Base-by-base conservation (phyloP, 2,329 filamentous ascomycete species). In the Diaporthe nobilis region DNA sequence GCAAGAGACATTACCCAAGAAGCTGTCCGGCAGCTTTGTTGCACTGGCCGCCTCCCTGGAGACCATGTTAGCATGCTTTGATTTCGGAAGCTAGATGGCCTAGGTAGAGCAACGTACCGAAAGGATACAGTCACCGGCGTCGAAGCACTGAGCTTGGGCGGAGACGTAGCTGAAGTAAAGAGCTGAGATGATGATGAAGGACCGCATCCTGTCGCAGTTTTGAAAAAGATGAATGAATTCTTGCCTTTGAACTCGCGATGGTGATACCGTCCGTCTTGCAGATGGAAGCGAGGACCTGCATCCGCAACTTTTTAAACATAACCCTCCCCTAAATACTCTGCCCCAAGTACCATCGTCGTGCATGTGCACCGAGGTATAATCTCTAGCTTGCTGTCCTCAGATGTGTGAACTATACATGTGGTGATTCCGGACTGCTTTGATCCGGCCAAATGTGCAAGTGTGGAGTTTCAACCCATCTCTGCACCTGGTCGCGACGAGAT, bases 91-190 rank as follows among this genome's bases (percentile, higher is more conserved):
- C 25, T 42, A 12, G 22, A 25, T 28, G 15, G 13, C 17, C 3
- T 2, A 37, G 9, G 20, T 31, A 10, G 20, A n/a, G 44, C 13
- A 34, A 44, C 63, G 13, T 37, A 51, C 28, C 3, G 63, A 67
- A 20, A 67, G 63, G 12, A 67, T 51, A 12, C 28, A 67, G 47
- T 67, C 44, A 8, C 63, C 63, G 3, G 63, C 63, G 44, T 51
- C 63, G 63, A 67, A 37, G 44, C 63, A 67, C 13, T 67, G 44
- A 20, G 44, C 44, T 34, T 67, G 63, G 12, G 63, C 63, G 20
- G 63, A 34, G 28, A 51, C 63, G 44, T 51, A 34, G 44, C 63
- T 15, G 28, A 67, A 67, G 28, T 25, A 51, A 13, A 67, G 44
- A 51, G 44, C 63, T 13, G 63, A 67, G 44, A 49, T 34, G 28